phyloP scores from a whole-genome alignment of 1,284 basidiomycete genomes.

The Sanghuangporus baumii region DNA sequence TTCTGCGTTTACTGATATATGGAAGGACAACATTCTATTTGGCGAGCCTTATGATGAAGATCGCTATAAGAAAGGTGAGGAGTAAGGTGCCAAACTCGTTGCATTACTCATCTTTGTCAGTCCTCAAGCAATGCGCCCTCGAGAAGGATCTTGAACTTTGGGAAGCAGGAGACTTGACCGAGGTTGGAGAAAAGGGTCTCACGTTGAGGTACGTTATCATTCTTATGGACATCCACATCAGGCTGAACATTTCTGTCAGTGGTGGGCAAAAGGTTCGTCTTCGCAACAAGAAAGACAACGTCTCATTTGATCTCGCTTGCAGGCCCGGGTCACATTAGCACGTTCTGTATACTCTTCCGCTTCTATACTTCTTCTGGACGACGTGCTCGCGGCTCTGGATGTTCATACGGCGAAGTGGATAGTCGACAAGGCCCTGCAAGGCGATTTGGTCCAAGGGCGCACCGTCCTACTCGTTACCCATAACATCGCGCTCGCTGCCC shows the following conservation, averaged over 20 bases:
- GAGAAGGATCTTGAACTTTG: constrained; percentile 60
- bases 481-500: constrained; percentile 36
- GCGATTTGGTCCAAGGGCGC: constrained; percentile 35
- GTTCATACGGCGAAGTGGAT: constrained; percentile 41
- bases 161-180: constrained; percentile 54
- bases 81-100: neutral
- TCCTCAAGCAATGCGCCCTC: constrained; percentile 58
- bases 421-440: constrained; percentile 37
- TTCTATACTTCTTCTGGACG: constrained; percentile 36
- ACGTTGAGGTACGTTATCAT: constrained; percentile 23
- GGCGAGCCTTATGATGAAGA: constrained; percentile 43
- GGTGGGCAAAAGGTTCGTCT: constrained; percentile 36
- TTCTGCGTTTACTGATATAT: neutral
- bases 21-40: constrained; percentile 49
- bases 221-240: neutral
- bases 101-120: constrained; percentile 24
- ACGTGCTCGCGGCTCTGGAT: constrained; percentile 38
- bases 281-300: neutral
- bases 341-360: constrained; percentile 35
- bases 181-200: constrained; percentile 30
- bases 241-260: constrained; percentile 21
- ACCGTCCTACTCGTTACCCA: constrained; percentile 42
- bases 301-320: neutral
- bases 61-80: constrained; percentile 37
- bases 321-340: constrained; percentile 29